Percentiles rank a stretch among this genome's conserved stretches.
Conservation (phyloP, 768 basidiomycete species). For the Piloderma croceum region DNA sequence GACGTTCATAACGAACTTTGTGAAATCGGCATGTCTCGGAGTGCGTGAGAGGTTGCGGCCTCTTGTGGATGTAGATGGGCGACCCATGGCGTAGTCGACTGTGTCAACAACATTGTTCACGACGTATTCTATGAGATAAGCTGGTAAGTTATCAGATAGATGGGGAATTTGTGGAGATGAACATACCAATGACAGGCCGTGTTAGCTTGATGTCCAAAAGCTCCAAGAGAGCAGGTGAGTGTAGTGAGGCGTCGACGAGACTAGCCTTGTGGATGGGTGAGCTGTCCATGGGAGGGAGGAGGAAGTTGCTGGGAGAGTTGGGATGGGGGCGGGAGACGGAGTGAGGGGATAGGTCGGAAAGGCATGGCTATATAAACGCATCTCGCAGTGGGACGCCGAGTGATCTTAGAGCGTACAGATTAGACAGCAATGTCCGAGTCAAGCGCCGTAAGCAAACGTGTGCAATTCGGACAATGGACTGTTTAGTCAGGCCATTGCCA, state of each 20-base stretch:
- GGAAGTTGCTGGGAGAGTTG: too few species aligned
- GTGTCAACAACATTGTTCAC: constrained; percentile 66
- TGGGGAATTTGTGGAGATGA: background rate
- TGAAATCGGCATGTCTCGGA: constrained; percentile 52
- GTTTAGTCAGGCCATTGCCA: too few species aligned
- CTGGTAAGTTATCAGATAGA: constrained; percentile 2
- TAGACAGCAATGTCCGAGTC: too few species aligned
- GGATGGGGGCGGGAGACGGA: too few species aligned
- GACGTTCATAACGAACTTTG: constrained; percentile 61
- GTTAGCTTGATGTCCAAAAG: constrained; percentile 63
- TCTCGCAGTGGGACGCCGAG: too few species aligned
- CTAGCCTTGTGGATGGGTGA: constrained; percentile 42
- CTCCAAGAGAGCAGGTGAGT: constrained; percentile 62
- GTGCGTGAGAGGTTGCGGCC: constrained; percentile 44
- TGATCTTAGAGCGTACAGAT: too few species aligned
- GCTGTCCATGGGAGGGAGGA: too few species aligned
- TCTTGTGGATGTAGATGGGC: constrained; percentile 48
- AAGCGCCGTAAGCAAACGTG: too few species aligned
- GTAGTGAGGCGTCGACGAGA: constrained; percentile 58
- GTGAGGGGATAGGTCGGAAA: too few species aligned
- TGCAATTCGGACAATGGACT: too few species aligned
- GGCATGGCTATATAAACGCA: too few species aligned
- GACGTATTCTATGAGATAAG: constrained; percentile 50
- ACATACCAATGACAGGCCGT: constrained; percentile 59
- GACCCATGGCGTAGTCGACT: constrained; percentile 72